Evolutionary conservation across 2,329 filamentous ascomycete genomes (phyloP).

Genomic region (Phaeosphaeria sp.): DNA sequence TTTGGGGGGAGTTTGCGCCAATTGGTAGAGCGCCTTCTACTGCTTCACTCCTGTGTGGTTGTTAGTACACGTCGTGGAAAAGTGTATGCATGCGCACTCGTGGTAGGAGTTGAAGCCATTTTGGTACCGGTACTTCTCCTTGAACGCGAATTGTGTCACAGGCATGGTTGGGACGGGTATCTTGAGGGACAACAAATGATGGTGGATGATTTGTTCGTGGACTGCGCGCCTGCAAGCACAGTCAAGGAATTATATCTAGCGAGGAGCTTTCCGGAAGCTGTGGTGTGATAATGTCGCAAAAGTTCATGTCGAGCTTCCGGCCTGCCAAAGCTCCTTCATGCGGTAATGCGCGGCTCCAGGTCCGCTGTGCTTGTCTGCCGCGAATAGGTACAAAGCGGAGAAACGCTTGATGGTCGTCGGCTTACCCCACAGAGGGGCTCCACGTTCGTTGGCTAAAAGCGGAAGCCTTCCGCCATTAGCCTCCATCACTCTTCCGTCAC

Average conservation of each 20-base stretch:
- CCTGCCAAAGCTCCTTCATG: constrained; percentile 22
- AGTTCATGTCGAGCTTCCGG: constrained; percentile 13
- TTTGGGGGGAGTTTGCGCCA: constrained; percentile 82
- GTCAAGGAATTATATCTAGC: constrained; percentile 18
- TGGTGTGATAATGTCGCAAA: constrained; percentile 33
- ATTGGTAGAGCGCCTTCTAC: constrained; percentile 75
- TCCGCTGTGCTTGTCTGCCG: constrained; percentile 23
- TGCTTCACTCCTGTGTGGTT: constrained; percentile 70
- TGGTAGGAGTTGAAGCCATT: constrained; percentile 80
- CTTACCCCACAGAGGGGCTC: constrained; percentile 28
- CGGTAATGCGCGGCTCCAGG: constrained; percentile 42
- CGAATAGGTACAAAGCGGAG: constrained; percentile 22
- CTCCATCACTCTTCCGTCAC: constrained; percentile 12
- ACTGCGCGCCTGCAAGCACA: neutral
- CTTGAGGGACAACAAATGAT: constrained; percentile 2
- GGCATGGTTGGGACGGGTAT: constrained; percentile 61
- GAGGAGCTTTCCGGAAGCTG: constrained; percentile 28
- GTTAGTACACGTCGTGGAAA: constrained; percentile 11
- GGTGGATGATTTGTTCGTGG: neutral
- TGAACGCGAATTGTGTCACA: constrained; percentile 66
- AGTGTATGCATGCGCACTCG: constrained; percentile 63
- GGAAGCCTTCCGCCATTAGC: constrained; percentile 40
- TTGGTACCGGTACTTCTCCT: constrained; percentile 77
- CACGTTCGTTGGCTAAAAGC: constrained; percentile 22
- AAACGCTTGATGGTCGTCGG: constrained; percentile 16